These are phyloP conservation scores for Sporothrix inflata DNA, from an alignment of 2,329 filamentous ascomycete genomes.

Conservation along the genomic window DNA sequence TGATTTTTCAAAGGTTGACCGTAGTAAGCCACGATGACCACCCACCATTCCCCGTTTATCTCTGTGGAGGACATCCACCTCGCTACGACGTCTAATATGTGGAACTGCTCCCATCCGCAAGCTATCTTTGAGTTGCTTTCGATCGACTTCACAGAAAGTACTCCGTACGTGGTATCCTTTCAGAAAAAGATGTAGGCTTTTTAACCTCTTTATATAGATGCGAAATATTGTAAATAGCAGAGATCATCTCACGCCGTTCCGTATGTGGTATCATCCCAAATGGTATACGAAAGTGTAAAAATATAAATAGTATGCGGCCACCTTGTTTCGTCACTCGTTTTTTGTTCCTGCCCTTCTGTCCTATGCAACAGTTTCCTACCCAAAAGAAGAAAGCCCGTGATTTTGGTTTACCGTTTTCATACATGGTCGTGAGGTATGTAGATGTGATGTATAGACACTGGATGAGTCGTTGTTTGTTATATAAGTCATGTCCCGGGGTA, in stretches of 20 bases:
- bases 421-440: background rate
- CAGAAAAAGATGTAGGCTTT: background rate
- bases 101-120: background rate
- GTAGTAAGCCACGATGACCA: no score
- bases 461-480: background rate
- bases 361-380: background rate
- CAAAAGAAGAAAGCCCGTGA: background rate
- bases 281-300: constrained; percentile 5
- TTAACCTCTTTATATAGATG: background rate
- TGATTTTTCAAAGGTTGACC: no score
- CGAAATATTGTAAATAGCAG: background rate
- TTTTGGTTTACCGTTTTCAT: background rate
- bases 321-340: background rate
- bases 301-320: background rate
- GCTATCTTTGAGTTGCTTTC: background rate
- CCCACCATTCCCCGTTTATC: background rate
- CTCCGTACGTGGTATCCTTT: no score
- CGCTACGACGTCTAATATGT: constrained; percentile 2
- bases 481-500: background rate
- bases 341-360: background rate
- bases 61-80: background rate
- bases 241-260: background rate
- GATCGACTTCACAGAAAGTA: background rate
- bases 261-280: constrained; percentile 18
- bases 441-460: background rate